These are phyloP conservation scores for Rubia yunnanensis DNA, from an alignment of 257 asterid genomes.

Conservation along the genomic window DNA sequence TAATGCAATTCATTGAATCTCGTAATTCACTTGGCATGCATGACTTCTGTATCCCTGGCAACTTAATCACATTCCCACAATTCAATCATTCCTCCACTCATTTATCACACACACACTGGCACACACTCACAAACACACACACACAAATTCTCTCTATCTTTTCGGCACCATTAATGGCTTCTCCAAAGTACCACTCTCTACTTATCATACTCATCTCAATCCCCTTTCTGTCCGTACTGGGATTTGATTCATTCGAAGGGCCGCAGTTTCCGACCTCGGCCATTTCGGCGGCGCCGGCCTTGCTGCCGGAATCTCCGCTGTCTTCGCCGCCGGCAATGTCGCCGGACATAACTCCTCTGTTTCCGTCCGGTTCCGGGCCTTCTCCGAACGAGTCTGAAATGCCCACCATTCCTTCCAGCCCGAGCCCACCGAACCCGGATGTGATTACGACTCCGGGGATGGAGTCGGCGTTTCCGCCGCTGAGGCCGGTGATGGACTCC, in stretches of 20 bases:
- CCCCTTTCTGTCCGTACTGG: conserved; percentile 16
- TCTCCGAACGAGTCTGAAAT: conserved; percentile 60
- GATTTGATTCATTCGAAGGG: not conserved
- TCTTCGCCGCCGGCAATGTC: conserved; percentile 51
- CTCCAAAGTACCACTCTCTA: conserved; percentile 11
- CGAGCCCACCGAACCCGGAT: conserved; percentile 96
- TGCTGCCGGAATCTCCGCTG: conserved; percentile 52
- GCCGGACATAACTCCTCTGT: conserved; percentile 69
- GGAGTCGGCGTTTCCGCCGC: conserved; percentile 34
- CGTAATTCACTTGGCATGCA: no score
- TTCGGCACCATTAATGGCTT: conserved; percentile 38
- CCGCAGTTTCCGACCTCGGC: conserved; percentile 41
- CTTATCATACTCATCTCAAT: conserved; percentile 21
- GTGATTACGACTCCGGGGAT: conserved; percentile 51
- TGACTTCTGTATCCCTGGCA: no score
- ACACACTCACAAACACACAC: not conserved
- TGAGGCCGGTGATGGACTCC: conserved; percentile 36
- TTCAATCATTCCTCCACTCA: not conserved
- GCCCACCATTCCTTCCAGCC: conserved; percentile 82
- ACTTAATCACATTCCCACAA: no score
- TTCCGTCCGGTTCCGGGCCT: conserved; percentile 66
- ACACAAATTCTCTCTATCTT: not conserved
- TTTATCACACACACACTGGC: not conserved
- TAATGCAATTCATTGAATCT: no score
- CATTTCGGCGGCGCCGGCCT: conserved; percentile 81